phyloP scores from a whole-genome alignment of 495 filamentous ascomycete genomes.

The Copromyces sp. region DNA sequence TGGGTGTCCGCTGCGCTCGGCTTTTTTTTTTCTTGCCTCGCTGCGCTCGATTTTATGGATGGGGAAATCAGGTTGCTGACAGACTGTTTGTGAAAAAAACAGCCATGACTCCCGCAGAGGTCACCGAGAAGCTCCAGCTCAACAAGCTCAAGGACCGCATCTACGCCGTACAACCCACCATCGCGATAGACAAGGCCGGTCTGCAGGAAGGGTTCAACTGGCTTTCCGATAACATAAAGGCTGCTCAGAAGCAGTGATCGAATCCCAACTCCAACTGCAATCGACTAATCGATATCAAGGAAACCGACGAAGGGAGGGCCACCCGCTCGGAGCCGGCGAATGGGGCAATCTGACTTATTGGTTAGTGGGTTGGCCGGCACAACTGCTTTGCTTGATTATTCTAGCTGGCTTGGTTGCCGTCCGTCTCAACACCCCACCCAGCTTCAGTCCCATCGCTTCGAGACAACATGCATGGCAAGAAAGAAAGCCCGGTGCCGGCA shows the following conservation, averaged over 20 bases:
- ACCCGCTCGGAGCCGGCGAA: too few relatives aligned
- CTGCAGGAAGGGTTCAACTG: constrained; percentile 88
- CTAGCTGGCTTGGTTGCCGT: too few relatives aligned
- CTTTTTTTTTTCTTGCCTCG: background rate
- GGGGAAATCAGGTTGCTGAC: too few relatives aligned
- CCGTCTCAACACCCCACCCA: too few relatives aligned
- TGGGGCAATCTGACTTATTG: too few relatives aligned
- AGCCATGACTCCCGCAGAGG: constrained; percentile 82
- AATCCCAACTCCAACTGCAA: background rate
- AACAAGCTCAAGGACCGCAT: constrained; percentile 80
- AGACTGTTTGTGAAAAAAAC: constrained; percentile 3
- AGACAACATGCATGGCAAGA: too few relatives aligned
- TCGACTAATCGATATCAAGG: background rate
- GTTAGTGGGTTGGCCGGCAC: too few relatives aligned
- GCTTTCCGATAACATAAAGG: constrained; percentile 90
- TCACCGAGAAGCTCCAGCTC: constrained; percentile 77
- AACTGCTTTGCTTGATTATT: too few relatives aligned
- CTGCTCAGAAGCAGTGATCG: background rate
- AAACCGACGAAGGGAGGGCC: background rate
- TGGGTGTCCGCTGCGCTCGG: background rate
- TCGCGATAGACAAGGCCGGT: constrained; percentile 87
- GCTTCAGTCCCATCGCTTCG: too few relatives aligned
- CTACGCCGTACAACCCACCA: constrained; percentile 94
- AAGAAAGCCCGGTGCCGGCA: too few relatives aligned
- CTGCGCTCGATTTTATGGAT: background rate